Base-by-base conservation (phyloP, 805 yeast species). In the Wickerhamiella occidentalis region DNA sequence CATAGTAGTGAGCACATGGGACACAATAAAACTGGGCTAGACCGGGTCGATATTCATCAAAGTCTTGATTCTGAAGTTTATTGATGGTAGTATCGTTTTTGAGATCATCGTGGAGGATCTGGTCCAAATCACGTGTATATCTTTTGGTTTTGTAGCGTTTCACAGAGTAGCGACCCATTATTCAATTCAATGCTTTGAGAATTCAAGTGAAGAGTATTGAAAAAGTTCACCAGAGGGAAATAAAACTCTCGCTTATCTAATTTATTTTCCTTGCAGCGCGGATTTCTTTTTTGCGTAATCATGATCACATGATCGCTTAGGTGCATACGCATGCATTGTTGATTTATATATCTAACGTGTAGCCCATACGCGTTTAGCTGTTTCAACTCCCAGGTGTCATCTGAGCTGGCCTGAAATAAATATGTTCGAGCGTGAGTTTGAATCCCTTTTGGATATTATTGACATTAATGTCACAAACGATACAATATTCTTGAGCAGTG, bases 1-100 rank as follows among this genome's bases (percentile, higher is more conserved):
- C 96, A 61, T 79, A 86, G 66, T 92, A 86, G 63, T 82, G 84
- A 45, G 94, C 94, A 72, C 99, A 92, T 55, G 87, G 95, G 48
- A 92, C 74, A 66, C 97, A 92, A 65, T 85, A 92, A 66, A 77
- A 82, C 66, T 92, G 97, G 13, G 96, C 99, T 56, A 92, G 68
- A 1, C 99, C 99, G 0, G 96, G 88, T 61, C 82, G 81, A 40
- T 79, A 77, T 67, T 90, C 97, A 65, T 90, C 96, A 50, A 84
- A 65, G 4, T 85, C 83, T 66, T 90, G 97, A 62, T 84, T 75
- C 36, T 54, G 51, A 51, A 87, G 71, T 38, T 72, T 69, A 50
- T 73, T 65, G 49, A 86, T 80, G n/a, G 80, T 68, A 35, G 79
- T 82, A 36, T 75, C 71, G 3, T 78, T 66, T 2, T 81, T 69